Conservation (phyloP, 139 green algal species). For the Closterium sp. region DNA sequence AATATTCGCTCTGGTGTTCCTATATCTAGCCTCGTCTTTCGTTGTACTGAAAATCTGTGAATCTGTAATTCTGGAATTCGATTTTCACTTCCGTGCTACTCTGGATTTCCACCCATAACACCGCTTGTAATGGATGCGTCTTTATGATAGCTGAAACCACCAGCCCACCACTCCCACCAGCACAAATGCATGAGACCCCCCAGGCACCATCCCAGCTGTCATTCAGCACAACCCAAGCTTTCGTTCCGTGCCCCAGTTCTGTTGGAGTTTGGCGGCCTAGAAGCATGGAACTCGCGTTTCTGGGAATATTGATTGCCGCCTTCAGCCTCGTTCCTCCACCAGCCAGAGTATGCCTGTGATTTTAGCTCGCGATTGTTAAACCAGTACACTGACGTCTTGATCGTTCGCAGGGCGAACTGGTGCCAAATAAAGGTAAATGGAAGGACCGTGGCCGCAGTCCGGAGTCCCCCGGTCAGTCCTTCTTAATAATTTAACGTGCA, state of each 20-base stretch:
- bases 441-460: too few species aligned
- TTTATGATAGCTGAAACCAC: neutral
- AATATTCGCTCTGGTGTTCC: too few species aligned
- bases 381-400: neutral
- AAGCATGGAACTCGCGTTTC: neutral
- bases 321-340: neutral
- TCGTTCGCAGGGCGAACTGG: neutral
- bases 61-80: too few species aligned
- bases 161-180: too few species aligned
- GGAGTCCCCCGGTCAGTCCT: too few species aligned
- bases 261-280: neutral
- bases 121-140: too few species aligned
- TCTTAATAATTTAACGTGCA: neutral
- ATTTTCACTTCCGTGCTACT: too few species aligned
- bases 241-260: neutral
- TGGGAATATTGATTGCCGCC: neutral
- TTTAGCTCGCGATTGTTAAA: neutral
- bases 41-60: too few species aligned
- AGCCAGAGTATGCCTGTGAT: neutral
- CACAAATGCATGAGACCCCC: too few species aligned
- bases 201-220: neutral
- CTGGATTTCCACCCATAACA: too few species aligned
- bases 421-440: neutral
- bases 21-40: too few species aligned
- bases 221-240: neutral